These are phyloP conservation scores for Oryza meridionalis DNA, from an alignment of 176 grass and related monocot genomes.

Conservation along the genomic window DNA sequence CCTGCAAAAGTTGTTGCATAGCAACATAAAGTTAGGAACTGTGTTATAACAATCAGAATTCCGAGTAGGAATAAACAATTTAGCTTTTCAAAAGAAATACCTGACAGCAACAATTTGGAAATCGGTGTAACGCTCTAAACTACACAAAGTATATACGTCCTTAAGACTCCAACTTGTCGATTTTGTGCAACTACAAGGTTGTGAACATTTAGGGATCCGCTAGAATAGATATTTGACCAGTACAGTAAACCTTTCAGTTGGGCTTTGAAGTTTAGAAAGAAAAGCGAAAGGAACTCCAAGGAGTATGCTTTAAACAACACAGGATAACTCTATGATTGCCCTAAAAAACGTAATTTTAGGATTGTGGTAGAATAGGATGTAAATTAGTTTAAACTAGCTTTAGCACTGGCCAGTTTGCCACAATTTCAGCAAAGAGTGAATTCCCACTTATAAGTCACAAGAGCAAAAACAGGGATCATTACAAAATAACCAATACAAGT, in stretches of 20 bases:
- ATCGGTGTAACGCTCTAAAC: not conserved
- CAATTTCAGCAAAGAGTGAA: not conserved
- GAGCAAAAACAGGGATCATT: not conserved
- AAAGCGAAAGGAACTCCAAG: not conserved
- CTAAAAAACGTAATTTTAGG: no score
- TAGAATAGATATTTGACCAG: not conserved
- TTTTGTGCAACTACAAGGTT: not conserved
- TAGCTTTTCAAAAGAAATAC: not conserved
- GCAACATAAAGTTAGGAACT: slow-evolving; percentile 25
- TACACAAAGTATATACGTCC: not conserved
- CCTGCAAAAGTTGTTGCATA: slow-evolving; percentile 59
- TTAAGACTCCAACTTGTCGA: not conserved
- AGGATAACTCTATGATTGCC: not conserved
- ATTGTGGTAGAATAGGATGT: not conserved
- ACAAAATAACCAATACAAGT: not conserved
- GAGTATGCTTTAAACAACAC: slow-evolving; percentile 3
- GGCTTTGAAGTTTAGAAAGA: slow-evolving; percentile 5
- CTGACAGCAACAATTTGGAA: not conserved
- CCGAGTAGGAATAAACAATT: not conserved
- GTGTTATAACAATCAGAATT: no score
- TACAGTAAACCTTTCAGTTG: not conserved
- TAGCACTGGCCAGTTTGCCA: not conserved
- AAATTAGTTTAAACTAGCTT: not conserved
- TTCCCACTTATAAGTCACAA: not conserved
- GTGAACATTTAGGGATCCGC: not conserved